Evolutionary conservation across 108 stramenopile genomes (phyloP), one percentile per base, ranked within the genome.

Genomic region (Stephanodiscus triporus): DNA sequence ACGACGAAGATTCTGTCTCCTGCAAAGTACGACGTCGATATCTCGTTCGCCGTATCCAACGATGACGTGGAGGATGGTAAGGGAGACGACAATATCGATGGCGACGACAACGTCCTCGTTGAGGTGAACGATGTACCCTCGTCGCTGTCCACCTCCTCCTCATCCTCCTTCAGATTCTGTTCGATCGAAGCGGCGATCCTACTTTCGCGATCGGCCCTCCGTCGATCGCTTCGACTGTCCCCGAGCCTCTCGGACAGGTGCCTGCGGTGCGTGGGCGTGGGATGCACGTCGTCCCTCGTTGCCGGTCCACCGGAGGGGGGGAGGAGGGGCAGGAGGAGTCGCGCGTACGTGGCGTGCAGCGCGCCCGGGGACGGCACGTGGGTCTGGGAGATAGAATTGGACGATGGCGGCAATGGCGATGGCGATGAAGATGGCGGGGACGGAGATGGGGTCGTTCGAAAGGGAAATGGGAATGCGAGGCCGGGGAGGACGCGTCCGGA

Each of bases 281-380:
- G 87, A 0, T 89, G 87, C 66, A 74, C 92, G 0, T 90, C 89
- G 0, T 68, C 86, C 6, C 63, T 90, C 57, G 73, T 77, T n/a
- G 60, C 63, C 38, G 54, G 24, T 19, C 54, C 47, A 36, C 42
- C 24, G 65, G 72, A 73, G 27, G 64, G 30, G 9, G 53, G 68
- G 47, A 60, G 58, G 24, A 34, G 43, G 17, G 50, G 53, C 16
- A 57, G 73, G 36, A 61, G 48, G 19, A 85, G 87, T 59, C 65
- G 74, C 47, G 90, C 83, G 26, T 76, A 77, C 58, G 70, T 94
- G 59, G 86, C 80, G 0, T 53, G 71, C 23, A 88, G 80, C 20
- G 74, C 83, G 1, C 45, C 78, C 54, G 81, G 69, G 38, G 80
- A 87, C 57, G 89, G 92, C 14, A 64, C 73, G 0, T 40, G 30